phyloP scores from a whole-genome alignment of 2,329 filamentous ascomycete genomes.

The Fusarium mexicanum region DNA sequence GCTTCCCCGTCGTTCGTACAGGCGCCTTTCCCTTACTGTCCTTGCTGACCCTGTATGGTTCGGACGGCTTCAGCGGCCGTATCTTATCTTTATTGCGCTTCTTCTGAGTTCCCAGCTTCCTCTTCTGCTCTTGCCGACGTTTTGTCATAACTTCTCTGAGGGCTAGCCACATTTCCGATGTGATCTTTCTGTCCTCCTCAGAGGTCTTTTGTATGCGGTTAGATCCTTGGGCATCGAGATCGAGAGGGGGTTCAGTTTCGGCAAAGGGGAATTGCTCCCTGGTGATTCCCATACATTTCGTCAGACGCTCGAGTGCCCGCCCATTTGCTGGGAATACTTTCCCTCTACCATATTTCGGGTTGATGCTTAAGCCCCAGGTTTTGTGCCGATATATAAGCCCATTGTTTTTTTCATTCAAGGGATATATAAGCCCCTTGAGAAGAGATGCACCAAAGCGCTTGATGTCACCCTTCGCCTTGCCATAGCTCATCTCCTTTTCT shows the following conservation, averaged over 20 bases:
- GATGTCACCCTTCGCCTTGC: slow-evolving; percentile 34
- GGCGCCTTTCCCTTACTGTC: not conserved
- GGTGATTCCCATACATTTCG: slow-evolving; percentile 12
- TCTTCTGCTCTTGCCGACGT: not conserved
- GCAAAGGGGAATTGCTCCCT: slow-evolving; percentile 17
- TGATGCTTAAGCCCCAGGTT: not conserved
- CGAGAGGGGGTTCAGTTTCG: not conserved
- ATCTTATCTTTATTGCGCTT: not conserved
- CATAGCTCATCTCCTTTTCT: slow-evolving; percentile 2
- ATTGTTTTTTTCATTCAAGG: not conserved
- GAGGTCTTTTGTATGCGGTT: not conserved
- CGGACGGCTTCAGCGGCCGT: not conserved
- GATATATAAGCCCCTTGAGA: slow-evolving; percentile 18
- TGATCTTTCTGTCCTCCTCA: not conserved
- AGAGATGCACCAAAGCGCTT: slow-evolving; percentile 40
- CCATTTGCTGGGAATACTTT: not conserved
- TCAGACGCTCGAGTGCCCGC: slow-evolving; percentile 1
- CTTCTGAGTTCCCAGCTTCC: not conserved
- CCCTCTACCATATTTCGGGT: not conserved
- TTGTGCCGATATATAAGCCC: not conserved
- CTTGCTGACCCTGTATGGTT: not conserved
- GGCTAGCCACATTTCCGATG: not conserved
- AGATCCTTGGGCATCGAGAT: not conserved
- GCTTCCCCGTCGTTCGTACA: not conserved
- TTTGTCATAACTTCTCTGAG: not conserved